phyloP scores from a whole-genome alignment of 2,329 filamentous ascomycete species.

The Sodiomyces alkalinus region DNA sequence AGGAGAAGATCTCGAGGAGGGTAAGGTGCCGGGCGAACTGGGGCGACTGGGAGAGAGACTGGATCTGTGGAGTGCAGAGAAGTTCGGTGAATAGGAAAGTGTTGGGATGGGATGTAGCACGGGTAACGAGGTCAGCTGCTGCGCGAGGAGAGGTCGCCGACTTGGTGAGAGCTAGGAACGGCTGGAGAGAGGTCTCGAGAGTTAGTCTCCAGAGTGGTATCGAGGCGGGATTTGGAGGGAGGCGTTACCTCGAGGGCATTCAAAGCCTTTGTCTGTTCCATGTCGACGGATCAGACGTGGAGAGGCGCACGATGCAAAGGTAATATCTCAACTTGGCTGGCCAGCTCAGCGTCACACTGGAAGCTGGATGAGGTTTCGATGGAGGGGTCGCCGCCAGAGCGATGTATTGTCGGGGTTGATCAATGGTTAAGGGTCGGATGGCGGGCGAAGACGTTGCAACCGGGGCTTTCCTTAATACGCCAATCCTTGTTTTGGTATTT shows the following conservation, averaged over 20 bases:
- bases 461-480: too few species aligned
- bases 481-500: too few species aligned
- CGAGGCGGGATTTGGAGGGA: background rate
- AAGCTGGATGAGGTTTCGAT: too few species aligned
- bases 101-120: conserved; percentile 77
- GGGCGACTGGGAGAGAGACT: conserved; percentile 45
- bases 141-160: conserved; percentile 72
- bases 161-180: conserved; percentile 81
- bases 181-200: conserved; percentile 46
- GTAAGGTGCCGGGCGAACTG: conserved; percentile 51
- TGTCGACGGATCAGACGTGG: too few species aligned
- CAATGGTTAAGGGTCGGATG: too few species aligned
- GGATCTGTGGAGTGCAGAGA: conserved; percentile 66
- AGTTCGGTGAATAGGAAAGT: conserved; percentile 92
- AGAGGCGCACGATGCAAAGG: too few species aligned
- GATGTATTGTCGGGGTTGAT: too few species aligned
- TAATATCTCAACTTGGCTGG: too few species aligned
- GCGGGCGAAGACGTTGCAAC: too few species aligned
- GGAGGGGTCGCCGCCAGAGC: too few species aligned
- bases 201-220: conserved; percentile 11
- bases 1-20: conserved; percentile 78
- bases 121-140: conserved; percentile 69
- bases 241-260: conserved; percentile 44
- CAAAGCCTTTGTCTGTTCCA: conserved; percentile 60
- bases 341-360: too few species aligned